Base-by-base conservation (phyloP, 352 stramenopile species). In the Globisporangium splendens region DNA sequence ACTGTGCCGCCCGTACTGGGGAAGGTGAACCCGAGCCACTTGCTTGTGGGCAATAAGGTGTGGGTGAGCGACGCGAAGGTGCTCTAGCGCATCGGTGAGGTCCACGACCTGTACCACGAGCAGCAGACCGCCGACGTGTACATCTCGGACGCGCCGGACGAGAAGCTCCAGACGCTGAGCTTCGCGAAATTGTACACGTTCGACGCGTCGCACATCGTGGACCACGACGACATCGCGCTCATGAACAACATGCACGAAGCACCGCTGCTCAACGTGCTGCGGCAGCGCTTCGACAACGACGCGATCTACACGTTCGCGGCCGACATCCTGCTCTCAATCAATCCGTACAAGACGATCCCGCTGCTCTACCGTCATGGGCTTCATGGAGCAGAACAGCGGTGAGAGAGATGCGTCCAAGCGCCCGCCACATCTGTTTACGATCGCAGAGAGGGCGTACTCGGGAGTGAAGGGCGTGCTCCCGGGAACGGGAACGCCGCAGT, bases 221-320 rank as follows among this genome's bases (percentile, higher is more conserved):
- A 96, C 57, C 83, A 93, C 42, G 69, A 89, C 5, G 87, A 96
- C 61, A 75, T 95, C 18, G 88, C 87, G 17, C 70, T 86, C 31
- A 95, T 96, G 83, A 96, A 96, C 69, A 93, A 95, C 61, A 83
- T 96, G 78, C 86, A 96, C 69, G 87, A 95, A 52, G 84, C 86
- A 39, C 83, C 87, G 33, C 68, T 96, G 57, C 68, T 96, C 18
- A 75, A 83, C 42, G 76, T 93, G 22, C 57, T 96, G 47, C 76
- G 79, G 8, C 83, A 91, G 59, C 84, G 88, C 20, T 96, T 93
- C 47, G 73, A 89, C 50, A 62, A 54, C 20, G 80, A 93, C 65
- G 69, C 79, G 61, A 96, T 95, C 58, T 94, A 94, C 70, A 94
- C 85, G 21, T 94, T 93, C 64, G 92, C 85, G 20, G 83, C 81